Evolutionary conservation across 2,329 filamentous ascomycete genomes (phyloP), one percentile per base, ranked within the genome.

Genomic region (Pleomassaria siparia): DNA sequence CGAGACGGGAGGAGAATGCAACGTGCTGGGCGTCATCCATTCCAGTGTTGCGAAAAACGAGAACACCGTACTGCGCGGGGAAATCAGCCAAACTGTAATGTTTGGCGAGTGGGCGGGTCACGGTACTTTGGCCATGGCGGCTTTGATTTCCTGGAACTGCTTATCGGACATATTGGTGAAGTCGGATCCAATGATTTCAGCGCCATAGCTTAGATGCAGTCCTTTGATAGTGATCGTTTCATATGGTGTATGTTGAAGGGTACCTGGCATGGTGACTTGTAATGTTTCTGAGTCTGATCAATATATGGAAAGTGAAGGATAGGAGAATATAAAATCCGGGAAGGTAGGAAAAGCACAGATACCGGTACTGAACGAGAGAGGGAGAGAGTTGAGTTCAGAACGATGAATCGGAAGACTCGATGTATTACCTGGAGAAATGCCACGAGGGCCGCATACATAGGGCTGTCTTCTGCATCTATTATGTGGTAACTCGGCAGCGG

Each of bases 21-120:
- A 83, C 72, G 55, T 84, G 81, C 2, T 65, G 50, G 6, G 70
- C 71, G 58, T 84, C 80, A 46, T 74, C 70, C 9, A 84, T 67
- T 12, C 69, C 67, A 1, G 80, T 80, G 12, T 72, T 59, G 30
- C 78, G 77, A 59, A 82, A 76, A 16, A 81, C 74, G 29, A 74
- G 67, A 16, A 81, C 74, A 18, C 79, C 80, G 52, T 82, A 80
- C 77, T 55, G 33, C 20, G 15, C 15, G 2, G 26, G 12, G n/a
- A n/a, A 28, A 43, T 45, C 20, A 42, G 40, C 30, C 24, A 18
- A 18, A 30, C n/a, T 4, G 28, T 3, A 11, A 5, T 20, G 20
- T 25, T 7, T n/a, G 44, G 10, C 7, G 32, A 6, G 15, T 16
- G 15, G 11, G 32, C 15, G 16, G n/a, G n/a, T n/a, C n/a, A 24